Conservation (phyloP, 2,329 filamentous ascomycete genomes). For the Tympanopsis confertula region DNA sequence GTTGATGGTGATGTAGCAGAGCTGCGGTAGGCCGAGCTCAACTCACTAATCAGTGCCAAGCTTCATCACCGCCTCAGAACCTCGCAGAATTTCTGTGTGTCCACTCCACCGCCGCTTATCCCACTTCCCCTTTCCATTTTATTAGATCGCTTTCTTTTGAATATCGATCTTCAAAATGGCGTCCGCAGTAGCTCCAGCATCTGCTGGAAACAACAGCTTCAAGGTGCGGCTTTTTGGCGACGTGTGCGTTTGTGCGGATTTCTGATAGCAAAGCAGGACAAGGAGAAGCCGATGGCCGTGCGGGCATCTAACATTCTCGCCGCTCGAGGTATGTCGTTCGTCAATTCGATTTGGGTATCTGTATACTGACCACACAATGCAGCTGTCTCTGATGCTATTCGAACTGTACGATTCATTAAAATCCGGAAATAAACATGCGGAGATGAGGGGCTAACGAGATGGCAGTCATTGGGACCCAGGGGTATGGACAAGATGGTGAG, state of each 20-base stretch:
- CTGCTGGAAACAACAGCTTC: conserved; percentile 2
- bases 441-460: conserved; percentile 24
- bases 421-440: neutral
- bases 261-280: conserved; percentile 44
- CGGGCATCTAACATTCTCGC: conserved; percentile 94
- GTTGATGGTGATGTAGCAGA: neutral
- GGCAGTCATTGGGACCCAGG: conserved; percentile 70
- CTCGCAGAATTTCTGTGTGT: neutral
- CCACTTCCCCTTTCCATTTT: neutral
- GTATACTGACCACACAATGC: conserved; percentile 6
- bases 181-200: conserved; percentile 24
- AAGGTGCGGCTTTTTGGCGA: conserved; percentile 2
- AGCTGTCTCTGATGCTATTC: conserved; percentile 95
- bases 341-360: conserved; percentile 1
- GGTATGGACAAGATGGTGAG: conserved; percentile 94
- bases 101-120: neutral
- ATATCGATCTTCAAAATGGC: conserved; percentile 21
- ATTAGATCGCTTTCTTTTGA: neutral
- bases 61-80: conserved; percentile 1
- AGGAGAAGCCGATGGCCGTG: conserved; percentile 98
- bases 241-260: conserved; percentile 18
- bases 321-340: conserved; percentile 61
- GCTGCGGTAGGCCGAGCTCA: neutral
- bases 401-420: conserved; percentile 37
- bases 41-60: neutral